Evolutionary conservation across 2,329 filamentous ascomycete species (phyloP).

Genomic region (Cadophora gregata): DNA sequence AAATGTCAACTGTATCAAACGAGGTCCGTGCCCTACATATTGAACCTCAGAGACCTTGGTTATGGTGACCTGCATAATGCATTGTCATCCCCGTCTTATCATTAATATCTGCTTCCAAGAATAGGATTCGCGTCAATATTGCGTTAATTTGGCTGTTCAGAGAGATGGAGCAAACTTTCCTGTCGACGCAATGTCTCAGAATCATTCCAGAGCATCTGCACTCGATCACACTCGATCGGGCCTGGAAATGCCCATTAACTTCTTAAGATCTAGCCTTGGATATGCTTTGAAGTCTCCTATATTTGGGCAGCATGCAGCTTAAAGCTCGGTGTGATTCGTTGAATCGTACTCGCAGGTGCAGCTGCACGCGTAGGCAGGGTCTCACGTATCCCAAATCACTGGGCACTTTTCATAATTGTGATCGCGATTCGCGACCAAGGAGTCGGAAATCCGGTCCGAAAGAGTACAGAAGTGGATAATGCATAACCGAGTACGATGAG

Average conservation of each 20-base stretch:
- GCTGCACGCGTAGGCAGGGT: slow-evolving; percentile 7
- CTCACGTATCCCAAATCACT: slow-evolving; percentile 4
- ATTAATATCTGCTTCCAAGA: slow-evolving; percentile 5
- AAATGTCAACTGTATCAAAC: background rate
- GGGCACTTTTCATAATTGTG: slow-evolving; percentile 5
- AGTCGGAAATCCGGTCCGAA: slow-evolving; percentile 20
- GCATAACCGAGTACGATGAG: slow-evolving; percentile 1
- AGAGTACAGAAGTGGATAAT: background rate
- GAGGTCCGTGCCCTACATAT: slow-evolving; percentile 6
- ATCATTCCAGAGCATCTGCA: background rate
- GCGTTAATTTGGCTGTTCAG: background rate
- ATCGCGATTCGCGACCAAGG: background rate
- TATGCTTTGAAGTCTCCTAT: slow-evolving; percentile 10
- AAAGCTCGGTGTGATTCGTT: slow-evolving; percentile 4
- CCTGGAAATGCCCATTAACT: slow-evolving; percentile 3
- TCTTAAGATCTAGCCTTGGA: slow-evolving; percentile 11
- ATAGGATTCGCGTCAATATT: slow-evolving; percentile 1
- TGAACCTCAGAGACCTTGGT: background rate
- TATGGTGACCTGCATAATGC: background rate
- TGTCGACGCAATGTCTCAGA: slow-evolving; percentile 8
- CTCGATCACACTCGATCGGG: background rate
- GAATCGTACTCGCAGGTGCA: slow-evolving; percentile 8
- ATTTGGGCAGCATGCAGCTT: slow-evolving; percentile 11
- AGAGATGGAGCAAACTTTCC: background rate
- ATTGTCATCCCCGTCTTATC: background rate